These are phyloP conservation scores for Umbelopsis sp. DNA, from an alignment of 192 early-diverging fungal genomes.

Conservation along the genomic window DNA sequence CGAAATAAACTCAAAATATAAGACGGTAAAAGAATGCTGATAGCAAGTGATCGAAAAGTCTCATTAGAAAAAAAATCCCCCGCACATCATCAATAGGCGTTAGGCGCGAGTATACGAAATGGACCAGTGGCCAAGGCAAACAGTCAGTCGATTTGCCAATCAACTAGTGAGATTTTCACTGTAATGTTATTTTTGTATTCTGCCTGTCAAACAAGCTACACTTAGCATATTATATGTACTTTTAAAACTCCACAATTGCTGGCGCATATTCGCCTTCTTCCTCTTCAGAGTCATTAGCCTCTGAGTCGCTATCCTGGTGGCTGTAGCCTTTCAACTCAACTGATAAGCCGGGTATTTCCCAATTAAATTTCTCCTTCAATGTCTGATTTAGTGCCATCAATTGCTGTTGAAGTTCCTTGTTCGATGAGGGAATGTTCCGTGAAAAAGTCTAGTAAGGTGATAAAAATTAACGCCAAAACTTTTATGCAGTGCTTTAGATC, in stretches of 20 bases:
- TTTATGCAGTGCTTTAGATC: too few relatives aligned
- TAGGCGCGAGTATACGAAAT: neutral
- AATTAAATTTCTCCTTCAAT: conserved; percentile 59
- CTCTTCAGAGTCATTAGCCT: conserved; percentile 27
- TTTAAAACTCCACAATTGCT: conserved; percentile 55
- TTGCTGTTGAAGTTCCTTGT: conserved; percentile 35
- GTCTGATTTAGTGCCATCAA: conserved; percentile 52
- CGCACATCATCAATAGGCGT: neutral
- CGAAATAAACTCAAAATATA: neutral
- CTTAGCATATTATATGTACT: neutral
- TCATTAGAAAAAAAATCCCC: neutral
- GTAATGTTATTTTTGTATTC: neutral
- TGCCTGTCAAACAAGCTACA: neutral
- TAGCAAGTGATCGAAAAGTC: neutral
- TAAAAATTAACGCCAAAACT: neutral
- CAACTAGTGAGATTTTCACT: neutral
- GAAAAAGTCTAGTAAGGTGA: conserved; percentile 17
- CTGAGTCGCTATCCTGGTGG: neutral
- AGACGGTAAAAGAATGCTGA: neutral
- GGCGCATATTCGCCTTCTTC: conserved; percentile 75
- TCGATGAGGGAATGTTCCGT: conserved; percentile 36
- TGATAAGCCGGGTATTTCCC: conserved; percentile 50
- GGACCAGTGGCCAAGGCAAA: conserved; percentile 12
- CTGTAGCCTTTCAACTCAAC: neutral
- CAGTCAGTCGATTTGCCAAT: neutral